Conservation (phyloP, 768 basidiomycete species). For the Calocera viscosa region DNA sequence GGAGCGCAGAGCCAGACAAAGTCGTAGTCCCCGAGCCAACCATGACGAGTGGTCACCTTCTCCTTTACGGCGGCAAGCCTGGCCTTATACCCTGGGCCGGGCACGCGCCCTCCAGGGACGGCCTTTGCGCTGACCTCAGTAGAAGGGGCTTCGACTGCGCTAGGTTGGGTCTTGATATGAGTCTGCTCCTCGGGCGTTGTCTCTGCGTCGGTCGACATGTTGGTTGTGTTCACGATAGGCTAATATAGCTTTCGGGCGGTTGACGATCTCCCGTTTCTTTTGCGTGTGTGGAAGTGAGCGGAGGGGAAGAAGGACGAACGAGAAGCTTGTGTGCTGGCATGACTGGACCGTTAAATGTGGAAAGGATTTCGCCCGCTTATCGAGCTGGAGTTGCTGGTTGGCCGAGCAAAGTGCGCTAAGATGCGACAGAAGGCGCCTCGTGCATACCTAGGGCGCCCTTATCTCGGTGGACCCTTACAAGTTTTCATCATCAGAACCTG, state of each 20-base stretch:
- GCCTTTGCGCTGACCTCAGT: not conserved
- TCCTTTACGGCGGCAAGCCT: not conserved
- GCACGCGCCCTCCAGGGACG: not conserved
- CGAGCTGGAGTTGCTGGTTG: not conserved
- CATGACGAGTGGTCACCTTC: conserved; percentile 41
- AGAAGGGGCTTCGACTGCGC: not conserved
- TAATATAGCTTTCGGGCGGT: not conserved
- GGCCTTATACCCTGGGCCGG: not conserved
- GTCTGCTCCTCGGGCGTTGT: not conserved
- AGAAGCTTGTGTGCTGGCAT: not conserved
- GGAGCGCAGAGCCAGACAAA: conserved; percentile 65
- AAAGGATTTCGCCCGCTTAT: not conserved
- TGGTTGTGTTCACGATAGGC: not conserved
- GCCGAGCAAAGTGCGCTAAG: not conserved
- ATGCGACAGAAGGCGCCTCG: not conserved
- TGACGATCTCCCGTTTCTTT: not conserved
- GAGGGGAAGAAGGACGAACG: not conserved
- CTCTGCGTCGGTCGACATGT: not conserved
- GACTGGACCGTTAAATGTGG: not conserved
- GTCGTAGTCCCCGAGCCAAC: conserved; percentile 79
- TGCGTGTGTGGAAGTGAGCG: not conserved
- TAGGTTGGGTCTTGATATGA: not conserved
- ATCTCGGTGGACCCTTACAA: conserved; percentile 2
- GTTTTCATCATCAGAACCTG: not conserved
- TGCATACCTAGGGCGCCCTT: not conserved